A percentile compares a stretch with the other conserved stretches of the same genome.
These are phyloP conservation scores for Cyberlindnera galapagoensis DNA, from an alignment of 805 yeast species.

Conservation along the genomic window DNA sequence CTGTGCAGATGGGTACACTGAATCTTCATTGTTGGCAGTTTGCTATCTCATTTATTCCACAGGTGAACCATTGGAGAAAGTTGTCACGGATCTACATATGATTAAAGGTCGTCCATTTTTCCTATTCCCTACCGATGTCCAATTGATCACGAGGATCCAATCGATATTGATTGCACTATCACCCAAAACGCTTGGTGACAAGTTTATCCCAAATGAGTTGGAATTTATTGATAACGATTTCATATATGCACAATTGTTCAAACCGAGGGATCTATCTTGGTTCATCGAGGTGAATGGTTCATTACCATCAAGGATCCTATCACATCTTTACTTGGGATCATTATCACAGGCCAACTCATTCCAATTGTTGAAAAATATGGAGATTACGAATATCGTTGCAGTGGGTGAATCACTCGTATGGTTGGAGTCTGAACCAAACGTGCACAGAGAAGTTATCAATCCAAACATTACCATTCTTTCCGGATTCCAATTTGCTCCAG, in stretches of 20 bases:
- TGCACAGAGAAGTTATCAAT: constrained; percentile 14
- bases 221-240: constrained; percentile 22
- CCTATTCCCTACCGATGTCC: constrained; percentile 71
- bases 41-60: constrained; percentile 68
- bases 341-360: constrained; percentile 73
- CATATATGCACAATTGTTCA: constrained; percentile 29
- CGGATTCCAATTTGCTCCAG: constrained; percentile 15
- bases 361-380: constrained; percentile 53
- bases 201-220: constrained; percentile 10
- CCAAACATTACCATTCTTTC: constrained; percentile 15
- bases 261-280: constrained; percentile 23
- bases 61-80: constrained; percentile 54
- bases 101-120: constrained; percentile 74
- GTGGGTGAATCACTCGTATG: constrained; percentile 80
- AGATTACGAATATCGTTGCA: constrained; percentile 68
- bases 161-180: constrained; percentile 52
- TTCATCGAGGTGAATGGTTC: constrained; percentile 44
- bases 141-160: constrained; percentile 59
- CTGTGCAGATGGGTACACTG: constrained; percentile 91
- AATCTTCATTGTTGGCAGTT: constrained; percentile 69
- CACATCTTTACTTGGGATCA: constrained; percentile 82
- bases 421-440: constrained; percentile 31
- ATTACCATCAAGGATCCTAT: constrained; percentile 76
- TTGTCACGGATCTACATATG: constrained; percentile 56
- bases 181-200: constrained; percentile 30